Evolutionary conservation across 768 basidiomycete species (phyloP), one percentile per base, ranked within the genome.

Genomic region (Trametes meyenii): DNA sequence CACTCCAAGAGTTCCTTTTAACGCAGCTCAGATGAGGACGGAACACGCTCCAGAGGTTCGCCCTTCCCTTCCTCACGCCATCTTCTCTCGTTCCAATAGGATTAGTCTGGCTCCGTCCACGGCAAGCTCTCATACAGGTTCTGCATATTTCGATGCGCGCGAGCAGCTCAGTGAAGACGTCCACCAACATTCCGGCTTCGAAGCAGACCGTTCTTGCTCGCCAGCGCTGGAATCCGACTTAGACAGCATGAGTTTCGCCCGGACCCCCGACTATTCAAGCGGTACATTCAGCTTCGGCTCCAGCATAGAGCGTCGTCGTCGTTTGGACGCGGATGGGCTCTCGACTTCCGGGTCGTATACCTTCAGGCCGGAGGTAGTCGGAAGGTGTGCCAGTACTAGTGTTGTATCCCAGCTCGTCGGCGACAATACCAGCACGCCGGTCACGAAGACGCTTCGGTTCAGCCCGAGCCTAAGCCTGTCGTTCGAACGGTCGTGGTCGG

Each of bases 241-340:
- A 1, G 69, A 72, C 29, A 68, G 63, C 48, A 72, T 72, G 68
- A 70, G 69, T 55, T 72, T 72, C 45, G 71, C 71, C 11, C 60
- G 62, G 14, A 70, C 61, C 2, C 62, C 62, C 8, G 64, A 65
- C 38, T 35, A 57, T n/a, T 48, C 61, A 11, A 60, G 62, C 35
- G 56, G 56, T 0, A 58, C 49, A 6, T 51, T 55, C 48, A 64
- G 62, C 43, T 45, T 59, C 58, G 58, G 54, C 1, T 63, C 62
- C n/a, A 42, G 53, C 29, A 21, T 19, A 3, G 58, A 60, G 35
- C 49, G 58, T 57, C 42, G 46, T 42, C 56, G 44, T 19, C 35
- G 24, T 35, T 24, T 19, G 10, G 55, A 62, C 2, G 21, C 43
- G 12, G 56, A 51, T 19, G 26, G 49, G 8, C 36, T 52, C 23